phyloP scores from a whole-genome alignment of 2,329 filamentous ascomycete species.

The Trichophyton mentagrophytes region DNA sequence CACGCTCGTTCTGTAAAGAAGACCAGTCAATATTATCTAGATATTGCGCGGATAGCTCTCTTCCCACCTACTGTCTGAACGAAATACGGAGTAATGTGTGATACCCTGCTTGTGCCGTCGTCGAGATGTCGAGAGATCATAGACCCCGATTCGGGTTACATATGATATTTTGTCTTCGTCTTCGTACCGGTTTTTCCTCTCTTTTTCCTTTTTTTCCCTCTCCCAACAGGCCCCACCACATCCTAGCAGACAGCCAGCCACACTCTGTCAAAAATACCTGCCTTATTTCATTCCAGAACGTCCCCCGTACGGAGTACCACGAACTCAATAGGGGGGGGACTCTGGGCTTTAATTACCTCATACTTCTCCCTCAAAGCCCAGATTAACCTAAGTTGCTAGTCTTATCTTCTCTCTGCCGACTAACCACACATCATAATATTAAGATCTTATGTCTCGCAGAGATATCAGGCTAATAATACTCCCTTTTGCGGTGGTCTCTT shows the following conservation, averaged over 20 bases:
- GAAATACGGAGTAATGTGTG: neutral
- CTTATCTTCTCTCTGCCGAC: neutral
- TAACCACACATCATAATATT: neutral
- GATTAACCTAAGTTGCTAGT: neutral
- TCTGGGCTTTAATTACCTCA: neutral
- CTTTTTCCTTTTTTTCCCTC: neutral
- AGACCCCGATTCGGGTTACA: neutral
- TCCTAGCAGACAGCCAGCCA: neutral
- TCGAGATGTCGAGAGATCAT: neutral
- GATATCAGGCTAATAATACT: neutral
- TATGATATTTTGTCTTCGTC: neutral
- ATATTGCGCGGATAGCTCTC: neutral
- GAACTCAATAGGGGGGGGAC: neutral
- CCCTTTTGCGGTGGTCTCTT: neutral
- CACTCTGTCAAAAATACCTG: neutral
- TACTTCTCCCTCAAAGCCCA: neutral
- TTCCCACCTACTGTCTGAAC: too few relatives aligned
- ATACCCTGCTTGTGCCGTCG: neutral
- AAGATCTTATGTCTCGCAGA: neutral
- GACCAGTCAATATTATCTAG: neutral
- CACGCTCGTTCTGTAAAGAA: neutral
- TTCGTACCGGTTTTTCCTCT: neutral
- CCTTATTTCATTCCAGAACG: neutral
- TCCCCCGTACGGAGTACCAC: neutral
- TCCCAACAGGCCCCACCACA: neutral